Evolutionary conservation across 495 filamentous ascomycete genomes (phyloP).

Genomic region (Podospora bellae-mahoneyi): DNA sequence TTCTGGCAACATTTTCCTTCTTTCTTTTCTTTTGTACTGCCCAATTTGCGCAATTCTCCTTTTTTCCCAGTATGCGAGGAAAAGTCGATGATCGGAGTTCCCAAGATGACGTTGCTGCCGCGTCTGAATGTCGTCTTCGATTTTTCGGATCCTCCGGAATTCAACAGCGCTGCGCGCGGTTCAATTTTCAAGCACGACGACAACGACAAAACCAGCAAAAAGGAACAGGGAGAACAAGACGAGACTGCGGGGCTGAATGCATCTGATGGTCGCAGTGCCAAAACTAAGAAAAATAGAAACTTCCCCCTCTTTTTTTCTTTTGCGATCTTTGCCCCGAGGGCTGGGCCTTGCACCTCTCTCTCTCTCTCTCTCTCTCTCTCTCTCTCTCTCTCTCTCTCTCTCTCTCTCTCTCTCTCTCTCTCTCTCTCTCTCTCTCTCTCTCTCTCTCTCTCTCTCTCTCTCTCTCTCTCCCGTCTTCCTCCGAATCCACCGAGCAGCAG

Average conservation of each 20-base stretch:
- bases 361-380: not conserved
- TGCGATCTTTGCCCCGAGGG: not conserved
- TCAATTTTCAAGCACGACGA: not conserved
- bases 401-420: not conserved
- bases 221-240: not conserved
- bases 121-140: not conserved
- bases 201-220: not conserved
- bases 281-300: conserved; percentile 20
- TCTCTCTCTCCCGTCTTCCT: not conserved
- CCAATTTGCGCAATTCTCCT: not conserved
- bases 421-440: no score
- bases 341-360: not conserved
- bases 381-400: no score
- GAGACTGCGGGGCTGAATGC: not conserved
- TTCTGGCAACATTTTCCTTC: conserved; percentile 4
- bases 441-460: not conserved
- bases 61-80: not conserved
- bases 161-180: not conserved
- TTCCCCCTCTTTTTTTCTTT: not conserved
- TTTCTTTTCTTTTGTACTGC: not conserved
- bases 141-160: not conserved
- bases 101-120: not conserved
- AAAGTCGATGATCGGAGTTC: not conserved
- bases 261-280: not conserved
- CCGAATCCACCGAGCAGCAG: not conserved